phyloP scores from a whole-genome alignment of 2,329 filamentous ascomycete species.

The Colletotrichum sp. region DNA sequence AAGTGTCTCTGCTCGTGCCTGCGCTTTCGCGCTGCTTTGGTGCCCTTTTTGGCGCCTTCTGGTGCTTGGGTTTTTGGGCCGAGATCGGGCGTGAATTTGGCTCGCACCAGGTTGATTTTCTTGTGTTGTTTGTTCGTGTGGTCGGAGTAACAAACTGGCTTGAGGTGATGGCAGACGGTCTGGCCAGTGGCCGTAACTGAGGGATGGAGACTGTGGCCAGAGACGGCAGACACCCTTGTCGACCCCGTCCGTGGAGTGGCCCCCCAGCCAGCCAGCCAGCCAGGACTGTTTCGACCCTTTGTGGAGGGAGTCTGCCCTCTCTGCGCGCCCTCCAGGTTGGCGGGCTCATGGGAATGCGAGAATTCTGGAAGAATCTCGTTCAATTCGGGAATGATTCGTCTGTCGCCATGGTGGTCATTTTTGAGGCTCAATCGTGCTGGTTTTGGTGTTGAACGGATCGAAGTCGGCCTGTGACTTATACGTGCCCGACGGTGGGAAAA shows the following conservation, averaged over 20 bases:
- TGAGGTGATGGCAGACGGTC: background rate
- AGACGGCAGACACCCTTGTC: slow-evolving; percentile 11
- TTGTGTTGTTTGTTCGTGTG: background rate
- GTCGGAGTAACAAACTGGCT: background rate
- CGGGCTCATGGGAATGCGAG: background rate
- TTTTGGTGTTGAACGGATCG: background rate
- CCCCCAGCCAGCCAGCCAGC: background rate
- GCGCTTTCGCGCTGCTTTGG: background rate
- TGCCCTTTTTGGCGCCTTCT: background rate
- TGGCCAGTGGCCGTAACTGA: background rate
- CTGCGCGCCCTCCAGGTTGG: background rate
- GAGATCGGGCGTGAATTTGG: background rate
- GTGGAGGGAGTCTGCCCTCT: slow-evolving; percentile 4
- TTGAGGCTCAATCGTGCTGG: background rate
- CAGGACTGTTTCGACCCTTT: slow-evolving; percentile 7
- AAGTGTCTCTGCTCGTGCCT: background rate
- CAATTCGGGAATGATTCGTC: background rate
- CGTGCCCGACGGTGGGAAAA: background rate
- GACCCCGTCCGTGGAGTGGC: slow-evolving; percentile 10
- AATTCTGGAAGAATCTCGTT: background rate
- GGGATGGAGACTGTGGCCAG: background rate
- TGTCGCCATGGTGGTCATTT: background rate
- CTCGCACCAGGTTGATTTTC: background rate
- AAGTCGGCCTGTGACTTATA: background rate
- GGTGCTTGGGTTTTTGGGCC: background rate